phyloP scores from a whole-genome alignment of 2,329 filamentous ascomycete species.

The Monosporascus sp. region DNA sequence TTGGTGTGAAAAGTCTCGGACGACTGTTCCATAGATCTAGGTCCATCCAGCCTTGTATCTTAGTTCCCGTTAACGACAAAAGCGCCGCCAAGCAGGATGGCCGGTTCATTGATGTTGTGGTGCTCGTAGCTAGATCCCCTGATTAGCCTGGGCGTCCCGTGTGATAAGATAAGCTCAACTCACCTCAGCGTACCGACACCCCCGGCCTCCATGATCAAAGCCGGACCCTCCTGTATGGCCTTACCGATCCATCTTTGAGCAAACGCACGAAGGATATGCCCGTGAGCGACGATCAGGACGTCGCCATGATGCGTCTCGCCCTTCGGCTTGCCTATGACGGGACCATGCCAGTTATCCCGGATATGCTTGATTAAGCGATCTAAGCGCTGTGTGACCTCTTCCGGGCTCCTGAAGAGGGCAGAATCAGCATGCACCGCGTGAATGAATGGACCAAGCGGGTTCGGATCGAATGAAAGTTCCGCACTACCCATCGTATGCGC shows the following conservation, averaged over 20 bases:
- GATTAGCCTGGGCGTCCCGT: neutral
- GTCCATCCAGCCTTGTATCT: no score
- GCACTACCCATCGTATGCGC: no score
- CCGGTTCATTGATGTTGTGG: constrained; percentile 70
- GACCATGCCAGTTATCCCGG: constrained; percentile 57
- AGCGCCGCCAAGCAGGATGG: constrained; percentile 70
- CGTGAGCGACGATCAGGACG: constrained; percentile 79
- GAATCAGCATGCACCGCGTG: neutral
- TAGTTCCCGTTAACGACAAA: constrained; percentile 44
- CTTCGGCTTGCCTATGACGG: constrained; percentile 51
- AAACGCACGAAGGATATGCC: constrained; percentile 82
- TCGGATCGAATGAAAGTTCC: neutral
- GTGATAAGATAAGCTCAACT: constrained; percentile 14
- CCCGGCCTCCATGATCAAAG: constrained; percentile 83
- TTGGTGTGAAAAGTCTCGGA: no score
- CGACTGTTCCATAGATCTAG: neutral
- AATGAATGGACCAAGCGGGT: neutral
- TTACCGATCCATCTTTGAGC: constrained; percentile 81
- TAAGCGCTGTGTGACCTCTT: constrained; percentile 66
- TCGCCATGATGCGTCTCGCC: constrained; percentile 49
- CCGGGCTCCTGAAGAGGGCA: constrained; percentile 50
- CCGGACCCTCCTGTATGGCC: constrained; percentile 67
- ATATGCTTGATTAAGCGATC: constrained; percentile 75
- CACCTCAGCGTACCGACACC: constrained; percentile 75
- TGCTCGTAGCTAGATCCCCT: constrained; percentile 64